Percentiles rank a stretch among this genome's conserved stretches.
Evolutionary conservation across 164 flowering plant genomes (phyloP).

Genomic region (Dillenia suffruticosa): DNA sequence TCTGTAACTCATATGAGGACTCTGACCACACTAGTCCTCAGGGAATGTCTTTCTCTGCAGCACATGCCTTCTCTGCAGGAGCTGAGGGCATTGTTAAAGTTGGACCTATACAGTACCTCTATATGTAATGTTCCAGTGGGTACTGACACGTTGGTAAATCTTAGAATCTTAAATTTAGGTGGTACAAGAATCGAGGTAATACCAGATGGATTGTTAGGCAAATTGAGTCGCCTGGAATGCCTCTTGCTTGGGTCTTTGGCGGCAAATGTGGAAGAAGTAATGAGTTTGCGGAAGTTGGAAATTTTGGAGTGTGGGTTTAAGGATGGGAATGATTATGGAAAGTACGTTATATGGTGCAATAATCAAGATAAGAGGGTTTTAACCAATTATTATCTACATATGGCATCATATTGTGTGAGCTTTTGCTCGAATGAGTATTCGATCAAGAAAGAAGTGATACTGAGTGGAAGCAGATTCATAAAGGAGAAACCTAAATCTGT

Average conservation of each 20-base stretch:
- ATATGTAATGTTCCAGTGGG: constrained; percentile 7
- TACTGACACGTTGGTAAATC: constrained; percentile 4
- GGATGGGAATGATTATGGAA: not conserved
- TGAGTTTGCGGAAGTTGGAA: not conserved
- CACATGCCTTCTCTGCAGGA: constrained; percentile 15
- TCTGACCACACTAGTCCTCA: constrained; percentile 8
- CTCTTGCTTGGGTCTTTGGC: not conserved
- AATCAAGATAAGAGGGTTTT: constrained; percentile 1
- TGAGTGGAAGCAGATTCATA: too few relatives aligned
- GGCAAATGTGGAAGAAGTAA: not conserved
- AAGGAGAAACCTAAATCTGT: too few relatives aligned
- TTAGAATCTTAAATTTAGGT: constrained; percentile 13
- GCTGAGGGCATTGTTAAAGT: constrained; percentile 9
- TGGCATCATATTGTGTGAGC: not conserved
- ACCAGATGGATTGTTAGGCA: not conserved
- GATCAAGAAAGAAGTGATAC: too few relatives aligned
- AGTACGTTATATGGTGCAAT: constrained; percentile 4
- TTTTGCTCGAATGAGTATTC: too few relatives aligned
- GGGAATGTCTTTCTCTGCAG: not conserved
- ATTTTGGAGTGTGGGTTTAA: constrained; percentile 3
- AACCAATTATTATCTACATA: constrained; percentile 1
- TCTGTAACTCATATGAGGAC: constrained; percentile 19
- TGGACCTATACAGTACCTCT: not conserved
- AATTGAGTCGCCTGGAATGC: constrained; percentile 1
- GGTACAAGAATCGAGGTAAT: not conserved